Percentiles rank a stretch among this genome's conserved stretches.
Evolutionary conservation across 2,329 filamentous ascomycete genomes (phyloP).

Genomic region (Neonectria ditissima): DNA sequence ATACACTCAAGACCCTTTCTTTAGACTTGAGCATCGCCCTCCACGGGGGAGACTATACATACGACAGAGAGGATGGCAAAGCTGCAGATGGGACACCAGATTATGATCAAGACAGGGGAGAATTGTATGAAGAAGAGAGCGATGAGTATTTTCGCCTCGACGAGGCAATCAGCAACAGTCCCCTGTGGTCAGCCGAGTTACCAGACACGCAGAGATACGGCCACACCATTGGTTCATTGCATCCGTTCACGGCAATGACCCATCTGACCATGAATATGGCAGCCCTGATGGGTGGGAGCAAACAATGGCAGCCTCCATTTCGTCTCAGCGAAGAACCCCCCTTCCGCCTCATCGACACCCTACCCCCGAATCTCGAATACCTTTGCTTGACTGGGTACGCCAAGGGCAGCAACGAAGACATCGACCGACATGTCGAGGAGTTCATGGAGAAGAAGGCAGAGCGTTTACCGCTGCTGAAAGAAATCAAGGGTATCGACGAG

Average conservation of each 20-base stretch:
- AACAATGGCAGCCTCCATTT: background rate
- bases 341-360: slow-evolving; percentile 20
- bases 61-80: background rate
- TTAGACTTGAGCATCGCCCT: slow-evolving; percentile 6
- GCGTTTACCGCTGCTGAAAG: background rate
- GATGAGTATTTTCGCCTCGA: slow-evolving; percentile 15
- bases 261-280: slow-evolving; percentile 14
- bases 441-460: slow-evolving; percentile 12
- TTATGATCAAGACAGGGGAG: background rate
- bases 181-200: background rate
- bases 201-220: slow-evolving; percentile 13
- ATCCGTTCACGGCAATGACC: slow-evolving; percentile 17
- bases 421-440: slow-evolving; percentile 22
- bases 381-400: slow-evolving; percentile 24
- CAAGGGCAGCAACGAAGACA: slow-evolving; percentile 4
- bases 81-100: background rate
- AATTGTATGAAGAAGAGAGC: background rate
- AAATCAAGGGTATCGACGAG: slow-evolving; percentile 12
- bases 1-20: slow-evolving; percentile 14
- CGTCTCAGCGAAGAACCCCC: slow-evolving; percentile 7
- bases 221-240: slow-evolving; percentile 14
- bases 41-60: background rate
- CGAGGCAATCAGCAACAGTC: background rate
- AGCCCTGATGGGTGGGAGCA: background rate
- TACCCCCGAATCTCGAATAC: slow-evolving; percentile 24